Evolutionary conservation across 2,329 filamentous ascomycete species (phyloP).

Genomic region (Sclerotinia spermophila): DNA sequence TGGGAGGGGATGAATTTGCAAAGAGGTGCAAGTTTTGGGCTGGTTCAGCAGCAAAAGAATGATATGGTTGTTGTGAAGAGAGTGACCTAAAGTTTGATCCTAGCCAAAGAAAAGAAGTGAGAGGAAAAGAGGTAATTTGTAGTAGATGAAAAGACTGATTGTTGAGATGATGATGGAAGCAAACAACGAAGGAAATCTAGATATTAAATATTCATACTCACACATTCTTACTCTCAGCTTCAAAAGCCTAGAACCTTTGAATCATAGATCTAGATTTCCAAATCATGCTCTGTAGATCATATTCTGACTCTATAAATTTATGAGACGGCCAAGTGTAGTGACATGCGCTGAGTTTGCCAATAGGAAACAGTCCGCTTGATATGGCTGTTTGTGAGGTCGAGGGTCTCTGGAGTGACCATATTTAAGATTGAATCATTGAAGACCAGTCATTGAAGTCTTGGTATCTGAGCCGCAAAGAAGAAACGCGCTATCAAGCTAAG

Average conservation of each 20-base stretch:
- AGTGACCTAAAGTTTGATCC: constrained; percentile 23
- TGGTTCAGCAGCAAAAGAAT: constrained; percentile 33
- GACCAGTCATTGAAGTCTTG: constrained; percentile 14
- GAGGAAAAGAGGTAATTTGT: constrained; percentile 29
- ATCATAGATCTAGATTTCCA: constrained; percentile 19
- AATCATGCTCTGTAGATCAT: constrained; percentile 14
- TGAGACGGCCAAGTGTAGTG: constrained; percentile 35
- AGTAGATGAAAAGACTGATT: constrained; percentile 28
- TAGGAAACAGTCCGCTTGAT: constrained; percentile 23
- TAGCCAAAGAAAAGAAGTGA: constrained; percentile 26
- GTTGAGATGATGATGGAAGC: constrained; percentile 31
- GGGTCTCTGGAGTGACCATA: background rate
- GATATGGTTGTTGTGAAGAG: constrained; percentile 32
- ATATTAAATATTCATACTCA: constrained; percentile 34
- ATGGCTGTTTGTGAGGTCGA: constrained; percentile 25
- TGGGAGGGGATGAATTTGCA: background rate
- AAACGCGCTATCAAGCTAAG: background rate
- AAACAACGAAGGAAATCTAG: constrained; percentile 28
- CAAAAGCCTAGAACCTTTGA: constrained; percentile 16
- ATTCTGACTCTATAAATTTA: constrained; percentile 35
- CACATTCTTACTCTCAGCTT: constrained; percentile 9
- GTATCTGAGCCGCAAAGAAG: constrained; percentile 9
- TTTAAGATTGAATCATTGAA: background rate
- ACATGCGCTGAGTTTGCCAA: constrained; percentile 36
- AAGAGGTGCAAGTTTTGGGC: constrained; percentile 25